Base-by-base conservation (phyloP, 352 stramenopile genomes). In the Elongisporangium prolatum region DNA sequence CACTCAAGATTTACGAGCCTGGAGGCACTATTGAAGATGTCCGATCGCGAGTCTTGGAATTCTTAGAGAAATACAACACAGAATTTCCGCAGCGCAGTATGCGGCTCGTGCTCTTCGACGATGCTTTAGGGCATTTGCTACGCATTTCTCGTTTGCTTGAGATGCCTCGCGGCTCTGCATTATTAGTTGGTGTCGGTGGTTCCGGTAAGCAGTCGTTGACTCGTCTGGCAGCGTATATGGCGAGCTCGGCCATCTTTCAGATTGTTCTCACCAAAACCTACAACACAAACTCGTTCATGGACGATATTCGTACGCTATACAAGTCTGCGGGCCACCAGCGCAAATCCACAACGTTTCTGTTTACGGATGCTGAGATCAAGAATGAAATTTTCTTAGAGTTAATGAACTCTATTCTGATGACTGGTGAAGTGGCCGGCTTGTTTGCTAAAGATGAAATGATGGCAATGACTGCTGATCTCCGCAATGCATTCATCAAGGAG, bases 391-490 rank as follows among this genome's bases (percentile, higher is more conserved):
- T 99, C 71, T 74, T 99, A 48, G 97, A 99, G 82, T 80, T 97
- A 8, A 97, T 99, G 75, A 99, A 99, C 75, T 98, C 88, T 21
- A 91, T 99, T 40, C 80, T 99, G 40, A 98, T 98, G 81, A 99
- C 97, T 9, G 97, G 97, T 54, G 97, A 99, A 78, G 95, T 99
- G n/a, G 93, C 96, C 0, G 96, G 95, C 25, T 68, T 99, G 7
- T 99, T 99, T 67, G 91, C 96, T 0, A 99, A 99, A 67, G 97
- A 99, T 65, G 97, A 99, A 66, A 98, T 99, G 90, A 98, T 99
- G 88, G 95, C 95, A 14, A 99, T 99, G 91, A 99, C 96, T 1
- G 94, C 95, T 14, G 97, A 99, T 64, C 59, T 99, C 37, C 87
- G 95, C 5, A 93, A 95, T 44, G 86, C 93, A 14, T 99, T 99